Base-by-base conservation (phyloP, 2,329 filamentous ascomycete genomes). In the Epichloe scottii region DNA sequence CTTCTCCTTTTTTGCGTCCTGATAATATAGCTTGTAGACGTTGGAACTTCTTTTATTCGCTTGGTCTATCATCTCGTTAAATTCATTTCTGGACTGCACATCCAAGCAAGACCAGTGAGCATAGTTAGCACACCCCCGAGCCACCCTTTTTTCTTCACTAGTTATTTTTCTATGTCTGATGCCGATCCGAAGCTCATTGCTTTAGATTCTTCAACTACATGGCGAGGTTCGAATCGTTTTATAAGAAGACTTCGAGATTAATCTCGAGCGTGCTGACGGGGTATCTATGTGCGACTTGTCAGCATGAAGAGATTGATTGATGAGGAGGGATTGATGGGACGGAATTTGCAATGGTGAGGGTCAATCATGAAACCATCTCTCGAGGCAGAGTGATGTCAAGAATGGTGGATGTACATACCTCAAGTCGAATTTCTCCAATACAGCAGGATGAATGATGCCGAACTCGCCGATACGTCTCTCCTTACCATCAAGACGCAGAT, bases 191-290 rank as follows among this genome's bases (percentile, higher is more conserved):
- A 19, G 5, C 35, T 15, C 35, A 10, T 39, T 39, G 41, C 43
- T 30, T 30, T 30, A 30, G 26, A 35, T 52, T 56, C 49, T 37
- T 51, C 49, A 33, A 17, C 17, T 41, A 23, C 8, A 12, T 23
- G 7, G 8, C 19, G 40, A 42, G 8, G 3, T 26, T 19, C 4
- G 30, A 42, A n/a, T 34, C 6, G 7, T 44, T 44, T 53, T 75
- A 95, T 71, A 96, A 75, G 77, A 98, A 94, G 58, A 87, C 81
- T 71, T 97, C 91, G 34, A 97, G 79, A 69, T 97, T 95, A 66
- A 98, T 79, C 74, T 98, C 93, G 59, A 98, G 71, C 42, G 88
- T 89, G 71, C 89, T 96, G 60, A 95, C 89, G 41, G 93, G 91
- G 74, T 90, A 91, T 74, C 82, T 85, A 17, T 38, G 4, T 44